These are phyloP conservation scores for Sarcodon sp. DNA, from an alignment of 768 basidiomycete genomes.

Conservation along the genomic window DNA sequence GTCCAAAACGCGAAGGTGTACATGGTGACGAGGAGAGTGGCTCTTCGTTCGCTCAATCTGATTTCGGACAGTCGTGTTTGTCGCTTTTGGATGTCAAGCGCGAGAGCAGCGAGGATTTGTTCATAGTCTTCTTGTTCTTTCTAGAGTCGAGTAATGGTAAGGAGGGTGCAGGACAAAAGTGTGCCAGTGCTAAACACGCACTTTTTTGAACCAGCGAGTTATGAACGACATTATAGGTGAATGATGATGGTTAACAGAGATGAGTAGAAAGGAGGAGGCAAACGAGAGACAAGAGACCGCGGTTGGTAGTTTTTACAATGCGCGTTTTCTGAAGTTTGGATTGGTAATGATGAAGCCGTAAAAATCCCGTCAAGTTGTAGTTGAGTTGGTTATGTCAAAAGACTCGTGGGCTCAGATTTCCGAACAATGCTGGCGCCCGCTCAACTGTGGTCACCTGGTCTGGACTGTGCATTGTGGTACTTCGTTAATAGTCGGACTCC, in stretches of 20 bases:
- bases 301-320: no score
- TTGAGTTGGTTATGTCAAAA: no score
- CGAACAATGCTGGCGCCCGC: no score
- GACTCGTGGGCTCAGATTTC: no score
- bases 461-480: no score
- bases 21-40: constrained; percentile 64
- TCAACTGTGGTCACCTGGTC: no score
- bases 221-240: constrained; percentile 7
- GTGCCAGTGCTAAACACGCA: not conserved
- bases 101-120: constrained; percentile 52
- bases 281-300: no score
- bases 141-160: constrained; percentile 13
- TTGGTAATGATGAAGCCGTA: no score
- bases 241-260: not conserved
- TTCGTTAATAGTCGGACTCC: no score
- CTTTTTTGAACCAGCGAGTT: constrained; percentile 11
- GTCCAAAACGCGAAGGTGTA: constrained; percentile 70
- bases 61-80: constrained; percentile 71
- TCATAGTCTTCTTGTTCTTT: constrained; percentile 66
- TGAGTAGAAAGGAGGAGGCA: no score
- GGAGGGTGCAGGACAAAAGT: not conserved
- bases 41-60: constrained; percentile 70
- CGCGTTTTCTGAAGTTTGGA: no score
- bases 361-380: no score
- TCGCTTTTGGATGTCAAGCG: constrained; percentile 57